Base-by-base conservation (phyloP, 257 asterid species). In the Nicotiana obtusifolia region DNA sequence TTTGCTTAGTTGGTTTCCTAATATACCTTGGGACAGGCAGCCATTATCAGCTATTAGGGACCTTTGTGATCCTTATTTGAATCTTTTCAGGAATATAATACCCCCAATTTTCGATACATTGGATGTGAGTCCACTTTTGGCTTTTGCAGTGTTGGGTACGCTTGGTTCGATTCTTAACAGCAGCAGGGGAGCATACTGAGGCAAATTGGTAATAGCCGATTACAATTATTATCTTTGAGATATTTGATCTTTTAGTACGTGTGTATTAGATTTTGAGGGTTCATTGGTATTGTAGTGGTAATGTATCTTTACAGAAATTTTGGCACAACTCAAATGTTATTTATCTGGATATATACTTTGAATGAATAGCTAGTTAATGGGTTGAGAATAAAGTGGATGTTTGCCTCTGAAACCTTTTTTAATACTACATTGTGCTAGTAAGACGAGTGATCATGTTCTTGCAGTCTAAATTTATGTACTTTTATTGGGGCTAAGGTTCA, bases 11-110 rank as follows among this genome's bases (percentile, higher is more conserved):
- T 95, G 99, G 99, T 95, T 95, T 64, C 99, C 99, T 5, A 95
- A 95, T 83, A 92, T 95, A 56, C 99, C 97, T 0, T 95, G 99
- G 99, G 99, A 94, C 9, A 86, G 91, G 76, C 99, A 94, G 89
- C 99, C 99, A 13, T 80, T 95, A 35, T 90, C 97, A 5, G 98
- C 99, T 0, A 91, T 95, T 76, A 87, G 95, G 92, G 99, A 95
- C 66, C 90, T 95, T 76, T 95, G 99, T 86, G 99, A 95, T 89
- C 98, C 98, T 6, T 95, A 92, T 86, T 85, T 95, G 94, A 94
- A 89, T 54, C 89, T 95, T 66, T 95, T 95, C 64, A 92, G 97
- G 92, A 92, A 94, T 80, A 87, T 95, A 15, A 91, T 95, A 37
- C 99, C 99, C 3, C 99, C 98, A 0, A 64, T 95, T 81, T 91